A percentile compares a stretch with the other conserved stretches of the same genome.
phyloP scores from a whole-genome alignment of 345 rosid species.

The Bruguiera sexangula region DNA sequence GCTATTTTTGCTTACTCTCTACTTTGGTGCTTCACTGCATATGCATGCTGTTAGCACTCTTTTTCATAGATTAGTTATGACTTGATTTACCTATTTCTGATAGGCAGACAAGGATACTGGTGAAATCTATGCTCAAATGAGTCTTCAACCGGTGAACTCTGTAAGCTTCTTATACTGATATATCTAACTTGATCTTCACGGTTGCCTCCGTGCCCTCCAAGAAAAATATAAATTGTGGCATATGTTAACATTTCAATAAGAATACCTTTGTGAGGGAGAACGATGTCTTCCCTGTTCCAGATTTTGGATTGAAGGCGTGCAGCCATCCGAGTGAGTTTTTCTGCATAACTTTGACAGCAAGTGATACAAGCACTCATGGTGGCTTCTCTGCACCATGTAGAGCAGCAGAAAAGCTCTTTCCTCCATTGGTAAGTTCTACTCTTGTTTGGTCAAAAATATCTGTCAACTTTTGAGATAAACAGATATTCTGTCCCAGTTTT shows the following conservation, averaged over 20 bases:
- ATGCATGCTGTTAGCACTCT: too few relatives aligned
- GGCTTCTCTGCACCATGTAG: conserved; percentile 98
- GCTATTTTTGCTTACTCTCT: neutral
- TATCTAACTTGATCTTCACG: too few relatives aligned
- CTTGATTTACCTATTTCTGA: too few relatives aligned
- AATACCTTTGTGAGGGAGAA: conserved; percentile 52
- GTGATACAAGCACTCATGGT: conserved; percentile 56
- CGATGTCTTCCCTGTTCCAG: conserved; percentile 84
- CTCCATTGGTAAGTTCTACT: conserved; percentile 61
- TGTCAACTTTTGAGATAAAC: neutral
- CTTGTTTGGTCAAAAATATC: neutral
- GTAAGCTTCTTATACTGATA: conserved; percentile 41
- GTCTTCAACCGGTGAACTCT: conserved; percentile 86
- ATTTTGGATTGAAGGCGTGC: conserved; percentile 72
- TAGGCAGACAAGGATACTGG: conserved; percentile 22
- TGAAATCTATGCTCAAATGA: conserved; percentile 94
- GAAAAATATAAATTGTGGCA: neutral
- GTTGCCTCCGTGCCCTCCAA: too few relatives aligned
- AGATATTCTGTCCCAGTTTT: neutral
- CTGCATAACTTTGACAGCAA: conserved; percentile 66
- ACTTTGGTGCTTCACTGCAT: too few relatives aligned
- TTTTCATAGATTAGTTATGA: too few relatives aligned
- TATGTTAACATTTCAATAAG: neutral
- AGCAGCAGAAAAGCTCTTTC: conserved; percentile 97
- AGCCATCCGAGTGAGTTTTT: conserved; percentile 92